Base-by-base conservation (phyloP, 1,284 basidiomycete genomes). In the Vanrija pseudolonga region DNA sequence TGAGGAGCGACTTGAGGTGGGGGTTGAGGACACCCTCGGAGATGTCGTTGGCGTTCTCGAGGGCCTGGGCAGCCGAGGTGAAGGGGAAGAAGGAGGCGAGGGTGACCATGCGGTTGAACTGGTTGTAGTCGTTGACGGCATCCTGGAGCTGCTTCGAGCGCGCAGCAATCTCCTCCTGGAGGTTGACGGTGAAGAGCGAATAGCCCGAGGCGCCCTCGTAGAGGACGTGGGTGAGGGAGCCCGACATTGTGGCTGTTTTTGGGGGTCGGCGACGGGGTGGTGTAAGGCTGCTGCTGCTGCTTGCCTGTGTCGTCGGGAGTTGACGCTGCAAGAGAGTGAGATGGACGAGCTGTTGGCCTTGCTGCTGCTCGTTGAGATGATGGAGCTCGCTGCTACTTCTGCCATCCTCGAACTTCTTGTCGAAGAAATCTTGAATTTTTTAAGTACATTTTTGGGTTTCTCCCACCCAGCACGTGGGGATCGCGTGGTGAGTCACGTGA, bases 181-280 rank as follows among this genome's bases (percentile, higher is more conserved):
- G 85, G 63, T 89, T 87, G 65, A 89, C 87, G 73, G 93, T 84
- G 78, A 98, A 98, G 61, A 98, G 81, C 55, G 90, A 92, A 82
- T 95, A 96, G 59, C 95, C 95, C 32, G 92, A 93, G 57, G 95
- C 87, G 41, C 89, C 87, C 80, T 98, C 94, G 79, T 94, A 96
- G 56, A 98, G 85, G 63, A 91, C 82, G 79, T 98, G 93, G 36
- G 89, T 89, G 63, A 77, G 74, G 49, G 73, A 76, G 63, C 74
- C 76, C 49, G 76, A 76, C 77, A 77, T 77, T 57, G 48, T 61
- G 57, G 60, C 17, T 51, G 18, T 17, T 26, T 26, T 26, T 4
- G 32, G 32, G 9, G 8, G 32, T 32, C 32, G 32, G 14, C 32
- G 26, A 26, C n/a, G n/a, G 32, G 32, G 32, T 14, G 32, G 32